Conservation (phyloP, 139 green algal genomes). For the Deuterostichococcus epilithicus region DNA sequence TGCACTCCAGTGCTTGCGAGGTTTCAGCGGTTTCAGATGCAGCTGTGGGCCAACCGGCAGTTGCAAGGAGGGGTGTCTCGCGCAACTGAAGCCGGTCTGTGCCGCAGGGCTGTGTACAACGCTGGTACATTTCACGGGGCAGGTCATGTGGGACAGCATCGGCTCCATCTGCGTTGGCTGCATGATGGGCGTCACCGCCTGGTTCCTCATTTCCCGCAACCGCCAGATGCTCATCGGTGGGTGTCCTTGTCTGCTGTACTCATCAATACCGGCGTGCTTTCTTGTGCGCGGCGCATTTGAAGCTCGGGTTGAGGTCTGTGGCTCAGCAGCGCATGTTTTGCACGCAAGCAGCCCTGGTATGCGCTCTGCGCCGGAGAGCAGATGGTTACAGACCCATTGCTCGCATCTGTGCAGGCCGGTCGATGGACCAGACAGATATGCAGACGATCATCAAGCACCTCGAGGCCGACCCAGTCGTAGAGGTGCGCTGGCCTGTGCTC, state of each 20-base stretch:
- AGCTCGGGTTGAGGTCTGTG: too few species aligned
- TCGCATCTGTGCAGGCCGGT: conserved; percentile 29
- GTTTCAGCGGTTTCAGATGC: too few species aligned
- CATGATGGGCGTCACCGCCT: conserved; percentile 77
- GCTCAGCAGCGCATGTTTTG: neutral
- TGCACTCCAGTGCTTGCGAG: too few species aligned
- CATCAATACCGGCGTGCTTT: neutral
- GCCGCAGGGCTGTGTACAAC: conserved; percentile 20
- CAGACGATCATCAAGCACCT: conserved; percentile 41
- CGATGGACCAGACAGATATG: conserved; percentile 54
- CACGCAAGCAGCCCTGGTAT: too few species aligned
- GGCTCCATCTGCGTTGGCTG: conserved; percentile 78
- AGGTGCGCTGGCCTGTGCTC: conserved; percentile 14
- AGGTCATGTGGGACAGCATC: conserved; percentile 74
- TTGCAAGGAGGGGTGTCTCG: too few species aligned
- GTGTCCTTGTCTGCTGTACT: neutral
- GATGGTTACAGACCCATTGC: too few species aligned
- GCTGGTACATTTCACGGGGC: conserved; percentile 45
- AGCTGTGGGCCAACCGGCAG: too few species aligned
- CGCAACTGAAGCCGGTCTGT: too few species aligned
- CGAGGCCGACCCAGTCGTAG: conserved; percentile 28
- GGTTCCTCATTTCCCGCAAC: conserved; percentile 86
- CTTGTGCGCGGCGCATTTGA: too few species aligned
- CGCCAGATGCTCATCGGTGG: conserved; percentile 75
- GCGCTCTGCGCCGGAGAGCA: too few species aligned